Conservation (phyloP, 2,329 filamentous ascomycete genomes). For the Colletotrichum lentis region DNA sequence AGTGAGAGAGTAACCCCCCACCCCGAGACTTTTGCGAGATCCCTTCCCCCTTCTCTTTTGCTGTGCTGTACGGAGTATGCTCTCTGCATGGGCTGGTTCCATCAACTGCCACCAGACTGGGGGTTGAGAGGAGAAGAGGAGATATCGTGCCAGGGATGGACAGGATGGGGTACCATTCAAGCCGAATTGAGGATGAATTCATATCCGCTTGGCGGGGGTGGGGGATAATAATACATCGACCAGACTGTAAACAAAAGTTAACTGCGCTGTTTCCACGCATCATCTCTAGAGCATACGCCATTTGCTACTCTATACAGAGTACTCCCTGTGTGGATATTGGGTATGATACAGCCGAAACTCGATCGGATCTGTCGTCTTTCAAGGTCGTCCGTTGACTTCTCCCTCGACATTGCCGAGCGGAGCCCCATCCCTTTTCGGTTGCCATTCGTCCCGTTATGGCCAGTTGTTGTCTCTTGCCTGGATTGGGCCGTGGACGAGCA, state of each 20-base stretch:
- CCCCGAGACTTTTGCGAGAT: constrained; percentile 23
- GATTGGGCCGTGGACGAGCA: neutral
- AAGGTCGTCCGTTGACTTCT: neutral
- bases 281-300: neutral
- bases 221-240: neutral
- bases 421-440: neutral
- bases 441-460: neutral
- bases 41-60: neutral
- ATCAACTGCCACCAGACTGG: neutral
- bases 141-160: neutral
- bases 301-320: no score
- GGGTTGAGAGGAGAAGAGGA: neutral
- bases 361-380: neutral
- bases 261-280: neutral
- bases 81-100: neutral
- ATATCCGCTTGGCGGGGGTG: neutral
- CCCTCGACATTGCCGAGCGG: neutral
- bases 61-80: neutral
- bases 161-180: neutral
- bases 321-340: neutral
- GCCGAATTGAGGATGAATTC: neutral
- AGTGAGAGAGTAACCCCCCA: neutral
- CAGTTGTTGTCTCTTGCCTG: neutral
- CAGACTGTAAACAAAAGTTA: neutral
- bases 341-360: neutral